Evolutionary conservation across 192 early-diverging fungal species (phyloP), one percentile per base, ranked within the genome.

Genomic region (Entomortierella lignicola): DNA sequence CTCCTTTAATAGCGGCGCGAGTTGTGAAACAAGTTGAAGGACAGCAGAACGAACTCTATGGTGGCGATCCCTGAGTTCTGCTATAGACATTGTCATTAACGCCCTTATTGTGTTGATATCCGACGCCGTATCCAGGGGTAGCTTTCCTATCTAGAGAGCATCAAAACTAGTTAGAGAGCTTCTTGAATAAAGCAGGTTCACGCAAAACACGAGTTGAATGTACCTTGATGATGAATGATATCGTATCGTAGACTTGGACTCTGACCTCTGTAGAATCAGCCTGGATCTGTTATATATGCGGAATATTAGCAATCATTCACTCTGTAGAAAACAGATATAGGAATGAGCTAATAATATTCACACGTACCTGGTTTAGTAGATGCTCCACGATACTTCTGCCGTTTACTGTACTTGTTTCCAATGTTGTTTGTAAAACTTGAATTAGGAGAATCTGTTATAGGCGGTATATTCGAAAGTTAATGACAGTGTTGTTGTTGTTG

Each of bases 1-100:
- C 17, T 29, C 41, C 12, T 50, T 65, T 8, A 85, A 51, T 1
- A 85, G 58, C 4, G 80, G 81, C 27, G 83, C 69, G 42, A 88
- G 51, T 1, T 79, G 64, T 7, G 88, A 71, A 5, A 89, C 56
- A 29, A 89, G 69, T 1, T 80, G 60, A 12, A 89, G 66, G 32
- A 81, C 82, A 2, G 71, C 75, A 8, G 85, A 77, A 29, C 85
- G 81, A 25, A 89, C 77, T 58, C 84, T 69, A 55, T 85, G 75
- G 59, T 89, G 86, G 11, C 80, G 69, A 52, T 87, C 83, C 8
- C 70, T 77, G 18, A 87, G 69, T 13, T 87, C 86, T 0, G 66
- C 39, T 6, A 83, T 74, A 4, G 77, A 69, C 12, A 56, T 68
- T 2, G 72, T 71, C 37, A 75, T 77, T 10, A 89, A 59, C 20